These are phyloP conservation scores for Umbelopsis sp. DNA, from an alignment of 371 early-diverging fungal species.

Conservation along the genomic window DNA sequence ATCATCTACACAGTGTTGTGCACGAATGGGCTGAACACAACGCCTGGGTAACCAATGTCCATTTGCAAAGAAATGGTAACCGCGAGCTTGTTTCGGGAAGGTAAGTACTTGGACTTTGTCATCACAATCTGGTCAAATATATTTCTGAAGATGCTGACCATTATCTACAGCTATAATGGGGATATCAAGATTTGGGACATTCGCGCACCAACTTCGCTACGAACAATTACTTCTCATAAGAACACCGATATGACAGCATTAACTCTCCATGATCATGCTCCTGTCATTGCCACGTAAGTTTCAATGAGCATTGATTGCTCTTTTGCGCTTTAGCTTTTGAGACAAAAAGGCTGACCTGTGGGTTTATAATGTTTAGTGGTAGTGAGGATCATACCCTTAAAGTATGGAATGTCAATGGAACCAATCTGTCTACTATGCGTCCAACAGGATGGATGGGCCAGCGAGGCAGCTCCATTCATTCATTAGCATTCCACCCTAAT, in stretches of 20 bases:
- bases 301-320: not conserved
- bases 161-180: slow-evolving; percentile 54
- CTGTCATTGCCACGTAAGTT: slow-evolving; percentile 68
- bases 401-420: slow-evolving; percentile 65
- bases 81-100: slow-evolving; percentile 65
- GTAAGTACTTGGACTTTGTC: slow-evolving; percentile 16
- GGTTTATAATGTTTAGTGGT: slow-evolving; percentile 41
- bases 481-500: slow-evolving; percentile 60
- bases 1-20: slow-evolving; percentile 49
- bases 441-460: slow-evolving; percentile 66
- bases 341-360: not conserved
- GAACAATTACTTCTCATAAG: slow-evolving; percentile 54
- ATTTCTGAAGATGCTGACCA: slow-evolving; percentile 9
- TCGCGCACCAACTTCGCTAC: slow-evolving; percentile 56
- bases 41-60: slow-evolving; percentile 64
- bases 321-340: not conserved
- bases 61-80: slow-evolving; percentile 65
- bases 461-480: slow-evolving; percentile 47
- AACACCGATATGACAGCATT: slow-evolving; percentile 66
- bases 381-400: slow-evolving; percentile 68
- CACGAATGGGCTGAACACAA: slow-evolving; percentile 69
- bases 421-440: slow-evolving; percentile 55
- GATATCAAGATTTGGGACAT: slow-evolving; percentile 88
- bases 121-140: slow-evolving; percentile 16
- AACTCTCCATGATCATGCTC: slow-evolving; percentile 73